A percentile compares a stretch with the other conserved stretches of the same genome.
These are phyloP conservation scores for Adansonia madagascariensis DNA, from an alignment of 441 rosid species.

Conservation along the genomic window DNA sequence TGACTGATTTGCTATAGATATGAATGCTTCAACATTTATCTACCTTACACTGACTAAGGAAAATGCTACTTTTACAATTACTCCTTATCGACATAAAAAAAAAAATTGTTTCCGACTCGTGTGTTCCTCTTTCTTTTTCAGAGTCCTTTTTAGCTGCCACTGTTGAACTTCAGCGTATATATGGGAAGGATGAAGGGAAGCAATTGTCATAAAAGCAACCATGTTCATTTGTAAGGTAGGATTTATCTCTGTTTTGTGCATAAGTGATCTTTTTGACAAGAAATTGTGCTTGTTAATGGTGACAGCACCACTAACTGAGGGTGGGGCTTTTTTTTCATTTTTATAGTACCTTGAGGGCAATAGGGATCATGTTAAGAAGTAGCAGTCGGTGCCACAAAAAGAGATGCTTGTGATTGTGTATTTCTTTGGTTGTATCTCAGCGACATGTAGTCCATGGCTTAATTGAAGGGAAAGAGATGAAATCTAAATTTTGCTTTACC, in stretches of 20 bases:
- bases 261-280: conserved; percentile 35
- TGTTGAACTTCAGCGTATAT: conserved; percentile 80
- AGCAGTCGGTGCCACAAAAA: conserved; percentile 17
- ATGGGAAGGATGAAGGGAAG: conserved; percentile 62
- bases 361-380: not conserved
- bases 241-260: conserved; percentile 39
- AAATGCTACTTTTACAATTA: not conserved
- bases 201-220: conserved; percentile 32
- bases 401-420: conserved; percentile 19
- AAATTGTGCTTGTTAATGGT: conserved; percentile 10
- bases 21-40: not conserved
- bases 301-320: not conserved
- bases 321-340: not conserved
- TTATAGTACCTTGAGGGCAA: not conserved
- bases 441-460: conserved; percentile 13
- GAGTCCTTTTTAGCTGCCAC: conserved; percentile 76
- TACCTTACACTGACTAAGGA: not conserved
- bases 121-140: conserved; percentile 31
- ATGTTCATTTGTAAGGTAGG: conserved; percentile 36
- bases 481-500: conserved; percentile 23
- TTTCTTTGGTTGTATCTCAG: conserved; percentile 20
- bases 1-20: not conserved
- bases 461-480: conserved; percentile 25
- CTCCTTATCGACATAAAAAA: not conserved
- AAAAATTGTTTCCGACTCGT: not conserved